Conservation (phyloP, 2,329 filamentous ascomycete species). For the Calcarisporium arbuscula region DNA sequence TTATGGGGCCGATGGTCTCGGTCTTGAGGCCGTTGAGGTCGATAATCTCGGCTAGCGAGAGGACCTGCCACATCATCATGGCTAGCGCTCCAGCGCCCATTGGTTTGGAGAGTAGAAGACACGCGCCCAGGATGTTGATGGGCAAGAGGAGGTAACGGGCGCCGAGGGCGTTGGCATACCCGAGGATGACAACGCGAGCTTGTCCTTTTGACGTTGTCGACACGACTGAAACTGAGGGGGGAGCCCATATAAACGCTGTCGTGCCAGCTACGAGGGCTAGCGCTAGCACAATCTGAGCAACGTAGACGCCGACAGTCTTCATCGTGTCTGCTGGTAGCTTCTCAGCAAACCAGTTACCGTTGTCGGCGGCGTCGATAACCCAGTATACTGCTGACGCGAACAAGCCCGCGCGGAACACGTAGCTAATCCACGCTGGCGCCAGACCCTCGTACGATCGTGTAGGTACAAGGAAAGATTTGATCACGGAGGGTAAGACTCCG, state of each 20-base stretch:
- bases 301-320: conserved; percentile 67
- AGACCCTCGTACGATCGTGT: conserved; percentile 84
- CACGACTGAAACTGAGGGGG: conserved; percentile 73
- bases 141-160: conserved; percentile 82
- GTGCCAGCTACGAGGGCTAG: conserved; percentile 78
- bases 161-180: conserved; percentile 90
- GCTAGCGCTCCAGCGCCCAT: conserved; percentile 85
- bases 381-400: conserved; percentile 76
- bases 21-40: conserved; percentile 55
- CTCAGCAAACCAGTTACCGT: conserved; percentile 68
- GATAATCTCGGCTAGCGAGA: conserved; percentile 65
- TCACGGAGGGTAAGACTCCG: conserved; percentile 63
- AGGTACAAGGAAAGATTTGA: conserved; percentile 74
- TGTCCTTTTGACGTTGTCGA: conserved; percentile 38
- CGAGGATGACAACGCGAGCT: conserved; percentile 69
- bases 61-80: conserved; percentile 80
- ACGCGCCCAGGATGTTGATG: conserved; percentile 68
- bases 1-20: conserved; percentile 72
- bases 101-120: conserved; percentile 82
- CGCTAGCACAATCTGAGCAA: conserved; percentile 75
- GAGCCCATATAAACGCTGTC: conserved; percentile 77
- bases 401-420: conserved; percentile 70
- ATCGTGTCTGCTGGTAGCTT: conserved; percentile 50
- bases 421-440: conserved; percentile 76
- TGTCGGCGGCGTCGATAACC: conserved; percentile 83